Evolutionary conservation across 352 stramenopile genomes (phyloP), one percentile per base, ranked within the genome.

Genomic region (Pythium folliculosum): DNA sequence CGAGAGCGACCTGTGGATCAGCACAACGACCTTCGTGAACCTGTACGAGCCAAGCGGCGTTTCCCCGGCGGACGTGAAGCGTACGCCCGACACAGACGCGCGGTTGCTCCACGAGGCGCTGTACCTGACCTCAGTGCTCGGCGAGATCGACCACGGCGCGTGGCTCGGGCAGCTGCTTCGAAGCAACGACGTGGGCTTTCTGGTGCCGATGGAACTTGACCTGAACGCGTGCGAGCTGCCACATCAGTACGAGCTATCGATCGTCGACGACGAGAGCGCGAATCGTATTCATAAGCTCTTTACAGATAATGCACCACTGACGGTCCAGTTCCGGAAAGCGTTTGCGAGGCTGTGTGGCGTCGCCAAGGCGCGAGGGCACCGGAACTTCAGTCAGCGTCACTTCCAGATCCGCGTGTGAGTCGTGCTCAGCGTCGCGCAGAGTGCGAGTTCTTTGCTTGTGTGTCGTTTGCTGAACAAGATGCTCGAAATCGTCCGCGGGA

Each of bases 151-250:
- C 48, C 48, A 54, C 48, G 23, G 48, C 48, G 48, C 48, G 5
- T 54, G 48, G 48, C 48, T 54, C 23, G 48, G 48, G 22, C 22
- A 54, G 13, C 2, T 54, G 12, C 19, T 54, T 22, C 48, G 48
- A 8, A 54, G 22, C 9, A 54, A 54, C 48, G 48, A 54, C 48
- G 25, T 54, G 48, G 25, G 23, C 48, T 54, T 54, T 37, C 7
- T 17, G 10, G 48, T 54, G 48, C 48, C 48, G 13, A 54, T 54
- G 48, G 48, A 30, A n/a, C 1, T 54, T 14, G 13, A 54, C 48
- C 19, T 54, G 48, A n/a, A 30, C 2, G 5, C 23, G 14, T 54
- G 48, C 23, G 48, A 54, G 25, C 23, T 54, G 25, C 48, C 48
- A 21, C 48, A 22, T 16, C 48, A 54, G 48, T 54, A 21, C n/a